These are phyloP conservation scores for Fraxinus velutina DNA, from an alignment of 305 asterid genomes.

Conservation along the genomic window DNA sequence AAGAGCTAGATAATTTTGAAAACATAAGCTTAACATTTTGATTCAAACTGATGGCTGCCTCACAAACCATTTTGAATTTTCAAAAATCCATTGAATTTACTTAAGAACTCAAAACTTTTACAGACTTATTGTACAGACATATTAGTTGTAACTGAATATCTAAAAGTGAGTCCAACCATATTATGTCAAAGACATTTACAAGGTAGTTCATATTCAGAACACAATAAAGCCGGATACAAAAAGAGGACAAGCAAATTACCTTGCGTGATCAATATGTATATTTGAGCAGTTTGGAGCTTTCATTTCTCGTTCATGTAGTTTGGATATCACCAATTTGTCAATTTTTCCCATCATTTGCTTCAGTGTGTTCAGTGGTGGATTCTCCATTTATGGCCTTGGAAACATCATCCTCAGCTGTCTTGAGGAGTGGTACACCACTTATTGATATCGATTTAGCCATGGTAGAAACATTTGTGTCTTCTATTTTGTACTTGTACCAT, in stretches of 20 bases:
- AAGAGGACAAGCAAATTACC: background rate
- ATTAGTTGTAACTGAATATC: background rate
- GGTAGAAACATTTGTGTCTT: background rate
- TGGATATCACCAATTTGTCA: conserved; percentile 2
- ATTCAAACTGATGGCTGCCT: background rate
- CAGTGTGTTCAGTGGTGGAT: background rate
- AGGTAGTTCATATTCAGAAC: background rate
- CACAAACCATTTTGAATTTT: background rate
- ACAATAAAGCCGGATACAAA: background rate
- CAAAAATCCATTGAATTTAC: background rate
- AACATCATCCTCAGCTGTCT: background rate
- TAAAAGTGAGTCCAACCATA: background rate
- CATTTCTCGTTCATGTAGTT: background rate
- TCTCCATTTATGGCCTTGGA: conserved; percentile 12
- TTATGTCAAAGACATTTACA: background rate
- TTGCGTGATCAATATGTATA: background rate
- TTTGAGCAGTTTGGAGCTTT: background rate
- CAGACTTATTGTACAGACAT: background rate
- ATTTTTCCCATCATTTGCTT: conserved; percentile 3
- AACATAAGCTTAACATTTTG: background rate
- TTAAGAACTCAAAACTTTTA: background rate
- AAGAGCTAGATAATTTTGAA: background rate
- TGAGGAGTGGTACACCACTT: conserved; percentile 34
- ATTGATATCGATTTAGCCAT: conserved; percentile 25
- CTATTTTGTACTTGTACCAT: conserved; percentile 42